Evolutionary conservation across 495 filamentous ascomycete genomes (phyloP), one percentile per base, ranked within the genome.

Genomic region (Neurospora tetraspora): DNA sequence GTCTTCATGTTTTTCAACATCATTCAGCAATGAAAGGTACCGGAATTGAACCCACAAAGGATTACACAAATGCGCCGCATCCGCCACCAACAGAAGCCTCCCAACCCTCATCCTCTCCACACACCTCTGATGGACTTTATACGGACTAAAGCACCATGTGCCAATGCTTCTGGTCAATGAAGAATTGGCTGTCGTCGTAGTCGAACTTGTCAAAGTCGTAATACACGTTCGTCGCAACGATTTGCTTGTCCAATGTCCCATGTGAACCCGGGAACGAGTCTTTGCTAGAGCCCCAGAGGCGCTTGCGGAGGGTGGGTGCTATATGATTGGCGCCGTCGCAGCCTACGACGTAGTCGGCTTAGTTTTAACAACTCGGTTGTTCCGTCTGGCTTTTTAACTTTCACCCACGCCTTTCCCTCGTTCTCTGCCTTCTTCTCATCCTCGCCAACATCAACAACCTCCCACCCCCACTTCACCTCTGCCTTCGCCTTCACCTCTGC

Each of bases 271-370:
- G 87, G 87, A 74, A 84, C 89, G 12, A 81, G 77, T 31, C 36
- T 12, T 16, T 86, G 83, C 12, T 3, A 4, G 36, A 37, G 36
- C 88, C 88, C 77, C 89, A 91, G 12, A 91, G 76, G 5, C 81
- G 81, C 53, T 82, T 82, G 38, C 88, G 27, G 27, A 27, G 27
- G 27, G 27, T n/a, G n/a, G 81, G 2, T 84, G 74, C 87, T 89
- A 68, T n/a, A n/a, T n/a, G n/a, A n/a, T 82, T 86, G 1, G 87
- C 88, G 14, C 88, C 88, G 78, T 91, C 88, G 74, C 88, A 89
- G 0, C 88, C 89, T 36, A 88, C 74, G 2, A 91, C 74, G 75
- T 88, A 91, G 23, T 77, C 75, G 2, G 77, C 78, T 37, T n/a
- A n/a, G n/a, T n/a, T 71, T 43, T 18, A 23, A 37, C 39, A 20